A percentile compares a stretch with the other conserved stretches of the same genome.
Evolutionary conservation across 176 grass and related monocot species (phyloP).

Genomic region (Zizania latifolia): DNA sequence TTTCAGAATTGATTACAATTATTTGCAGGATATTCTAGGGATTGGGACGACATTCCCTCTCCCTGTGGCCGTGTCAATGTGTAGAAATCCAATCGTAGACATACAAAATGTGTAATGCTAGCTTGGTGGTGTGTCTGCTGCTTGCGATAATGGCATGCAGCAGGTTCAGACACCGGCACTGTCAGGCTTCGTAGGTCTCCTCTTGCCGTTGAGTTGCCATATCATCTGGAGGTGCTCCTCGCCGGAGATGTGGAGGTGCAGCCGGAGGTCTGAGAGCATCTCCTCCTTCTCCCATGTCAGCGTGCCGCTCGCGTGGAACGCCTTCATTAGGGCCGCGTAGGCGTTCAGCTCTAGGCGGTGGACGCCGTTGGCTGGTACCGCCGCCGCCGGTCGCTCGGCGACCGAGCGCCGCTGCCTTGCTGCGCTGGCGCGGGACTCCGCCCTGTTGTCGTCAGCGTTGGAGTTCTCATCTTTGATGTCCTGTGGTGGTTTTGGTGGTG

Average conservation of each 20-base stretch:
- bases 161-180: neutral
- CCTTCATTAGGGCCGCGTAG: slow-evolving; percentile 45
- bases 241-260: slow-evolving; percentile 54
- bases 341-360: slow-evolving; percentile 53
- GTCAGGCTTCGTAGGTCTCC: neutral
- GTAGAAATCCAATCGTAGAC: too few relatives aligned
- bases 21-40: too few relatives aligned
- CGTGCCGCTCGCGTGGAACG: slow-evolving; percentile 48
- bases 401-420: neutral
- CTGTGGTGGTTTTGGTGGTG: neutral
- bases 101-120: neutral
- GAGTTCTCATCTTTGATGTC: neutral
- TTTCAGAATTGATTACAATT: too few relatives aligned
- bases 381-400: neutral
- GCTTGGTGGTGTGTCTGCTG: neutral
- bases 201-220: slow-evolving; percentile 20
- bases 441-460: neutral
- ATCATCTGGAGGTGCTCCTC: slow-evolving; percentile 62
- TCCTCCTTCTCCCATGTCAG: slow-evolving; percentile 65
- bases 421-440: neutral
- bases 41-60: too few relatives aligned
- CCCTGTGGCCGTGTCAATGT: too few relatives aligned
- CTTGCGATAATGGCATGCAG: neutral
- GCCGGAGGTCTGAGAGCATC: slow-evolving; percentile 54
- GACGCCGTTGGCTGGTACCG: neutral